Evolutionary conservation across 768 basidiomycete species (phyloP).

Genomic region (Gloeophyllum trabeum): DNA sequence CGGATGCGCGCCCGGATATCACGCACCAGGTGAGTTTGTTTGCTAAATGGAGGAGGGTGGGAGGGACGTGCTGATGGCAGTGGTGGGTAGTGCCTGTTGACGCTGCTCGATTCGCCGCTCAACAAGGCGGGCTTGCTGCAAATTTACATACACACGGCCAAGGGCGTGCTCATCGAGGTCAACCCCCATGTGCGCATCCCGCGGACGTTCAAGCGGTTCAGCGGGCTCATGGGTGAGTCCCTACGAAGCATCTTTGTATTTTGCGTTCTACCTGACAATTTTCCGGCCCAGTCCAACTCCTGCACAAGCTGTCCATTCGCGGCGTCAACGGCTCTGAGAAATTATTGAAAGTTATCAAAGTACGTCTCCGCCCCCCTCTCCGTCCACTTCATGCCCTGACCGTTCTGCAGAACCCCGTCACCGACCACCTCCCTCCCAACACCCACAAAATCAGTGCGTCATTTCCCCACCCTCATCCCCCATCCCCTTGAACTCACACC

Average conservation of each 20-base stretch:
- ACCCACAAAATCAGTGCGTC: conserved; percentile 89
- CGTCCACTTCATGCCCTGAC: conserved; percentile 4
- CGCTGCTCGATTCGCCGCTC: conserved; percentile 91
- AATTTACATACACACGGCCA: conserved; percentile 96
- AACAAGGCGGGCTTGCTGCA: conserved; percentile 96
- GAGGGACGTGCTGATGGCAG: not conserved
- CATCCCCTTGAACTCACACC: not conserved
- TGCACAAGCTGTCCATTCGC: conserved; percentile 91
- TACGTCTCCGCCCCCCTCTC: conserved; percentile 18
- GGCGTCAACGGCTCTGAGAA: conserved; percentile 97
- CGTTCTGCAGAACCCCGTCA: conserved; percentile 70
- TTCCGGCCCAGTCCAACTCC: conserved; percentile 67
- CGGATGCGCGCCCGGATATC: conserved; percentile 97
- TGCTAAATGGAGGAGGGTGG: not conserved
- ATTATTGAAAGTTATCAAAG: conserved; percentile 93
- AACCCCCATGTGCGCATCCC: conserved; percentile 98
- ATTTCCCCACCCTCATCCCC: not conserved
- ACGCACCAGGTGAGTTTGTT: conserved; percentile 76
- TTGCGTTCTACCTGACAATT: not conserved
- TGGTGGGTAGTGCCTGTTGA: conserved; percentile 74
- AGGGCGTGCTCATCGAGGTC: conserved; percentile 93
- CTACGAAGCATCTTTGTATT: not conserved
- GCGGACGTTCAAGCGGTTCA: conserved; percentile 96
- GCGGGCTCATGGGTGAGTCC: conserved; percentile 86
- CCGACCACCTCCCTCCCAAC: conserved; percentile 89